Percentiles rank a stretch among this genome's conserved stretches.
Conservation (phyloP, 179 eudicot species). For the Spinacia oleracea region DNA sequence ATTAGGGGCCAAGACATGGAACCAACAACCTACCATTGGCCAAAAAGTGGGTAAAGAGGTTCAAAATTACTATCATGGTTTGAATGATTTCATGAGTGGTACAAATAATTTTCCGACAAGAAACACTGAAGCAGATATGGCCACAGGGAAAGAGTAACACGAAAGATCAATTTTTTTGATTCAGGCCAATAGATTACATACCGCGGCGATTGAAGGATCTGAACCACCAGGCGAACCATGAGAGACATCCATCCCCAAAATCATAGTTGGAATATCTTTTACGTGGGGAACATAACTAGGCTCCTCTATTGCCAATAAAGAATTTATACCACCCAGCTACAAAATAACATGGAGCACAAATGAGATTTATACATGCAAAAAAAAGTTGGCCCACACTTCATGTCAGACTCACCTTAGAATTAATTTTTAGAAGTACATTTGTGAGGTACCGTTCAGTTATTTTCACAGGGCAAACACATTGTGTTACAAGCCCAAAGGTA, state of each 20-base stretch:
- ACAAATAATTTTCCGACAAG: not conserved
- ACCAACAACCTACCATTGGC: conserved; percentile 72
- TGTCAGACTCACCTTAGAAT: conserved; percentile 62
- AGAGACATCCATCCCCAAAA: conserved; percentile 94
- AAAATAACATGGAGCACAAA: conserved; percentile 14
- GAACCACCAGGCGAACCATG: conserved; percentile 87
- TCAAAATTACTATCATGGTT: conserved; percentile 17
- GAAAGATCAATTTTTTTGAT: not conserved
- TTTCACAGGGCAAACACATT: conserved; percentile 78
- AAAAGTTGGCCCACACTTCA: not conserved
- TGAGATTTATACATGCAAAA: conserved; percentile 2
- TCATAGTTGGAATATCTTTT: conserved; percentile 84
- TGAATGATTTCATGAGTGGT: too few species aligned
- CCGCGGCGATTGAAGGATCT: conserved; percentile 99
- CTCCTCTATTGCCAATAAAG: conserved; percentile 76
- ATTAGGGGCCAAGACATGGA: conserved; percentile 85
- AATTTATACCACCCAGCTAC: conserved; percentile 90
- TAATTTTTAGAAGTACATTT: conserved; percentile 86
- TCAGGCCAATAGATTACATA: conserved; percentile 26
- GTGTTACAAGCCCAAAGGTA: conserved; percentile 69
- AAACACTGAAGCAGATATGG: conserved; percentile 11
- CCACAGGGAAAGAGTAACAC: not conserved
- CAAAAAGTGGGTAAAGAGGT: not conserved
- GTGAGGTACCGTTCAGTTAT: conserved; percentile 80
- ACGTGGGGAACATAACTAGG: conserved; percentile 54